A percentile compares a stretch with the other conserved stretches of the same genome.
Evolutionary conservation across 2,329 filamentous ascomycete species (phyloP).

Genomic region (Fusarium decemcellulare): DNA sequence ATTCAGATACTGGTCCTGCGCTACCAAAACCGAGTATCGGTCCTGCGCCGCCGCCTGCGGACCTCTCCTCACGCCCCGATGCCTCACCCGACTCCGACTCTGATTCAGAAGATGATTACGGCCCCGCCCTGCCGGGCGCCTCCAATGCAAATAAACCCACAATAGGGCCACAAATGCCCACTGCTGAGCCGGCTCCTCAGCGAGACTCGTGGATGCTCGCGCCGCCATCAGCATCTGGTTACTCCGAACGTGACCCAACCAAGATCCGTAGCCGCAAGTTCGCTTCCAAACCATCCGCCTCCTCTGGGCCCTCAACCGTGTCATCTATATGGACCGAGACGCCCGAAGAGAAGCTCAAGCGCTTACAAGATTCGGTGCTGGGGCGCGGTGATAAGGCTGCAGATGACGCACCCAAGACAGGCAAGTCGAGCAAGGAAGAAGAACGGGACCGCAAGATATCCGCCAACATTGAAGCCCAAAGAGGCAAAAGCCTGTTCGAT

Average conservation of each 20-base stretch:
- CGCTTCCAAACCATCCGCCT: constrained; percentile 70
- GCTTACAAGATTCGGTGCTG: constrained; percentile 85
- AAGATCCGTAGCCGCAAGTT: constrained; percentile 88
- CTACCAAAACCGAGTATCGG: constrained; percentile 48
- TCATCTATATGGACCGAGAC: constrained; percentile 92
- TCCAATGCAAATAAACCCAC: constrained; percentile 62
- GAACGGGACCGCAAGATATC: constrained; percentile 64
- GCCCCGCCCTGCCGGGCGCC: constrained; percentile 69
- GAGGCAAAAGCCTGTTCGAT: constrained; percentile 72
- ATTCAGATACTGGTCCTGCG: constrained; percentile 55
- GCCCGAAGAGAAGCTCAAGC: constrained; percentile 86
- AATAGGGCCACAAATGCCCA: constrained; percentile 53
- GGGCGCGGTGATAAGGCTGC: constrained; percentile 70
- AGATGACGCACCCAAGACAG: constrained; percentile 57
- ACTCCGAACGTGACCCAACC: constrained; percentile 82
- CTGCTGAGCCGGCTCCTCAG: constrained; percentile 64
- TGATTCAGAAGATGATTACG: constrained; percentile 69
- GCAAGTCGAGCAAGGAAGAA: constrained; percentile 67
- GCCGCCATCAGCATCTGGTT: constrained; percentile 70
- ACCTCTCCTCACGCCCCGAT: constrained; percentile 33
- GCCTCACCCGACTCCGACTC: constrained; percentile 57
- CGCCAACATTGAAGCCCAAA: constrained; percentile 65
- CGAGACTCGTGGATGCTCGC: constrained; percentile 91
- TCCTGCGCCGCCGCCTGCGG: constrained; percentile 55
- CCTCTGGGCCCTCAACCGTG: constrained; percentile 56